Percentiles rank a stretch among this genome's conserved stretches.
Conservation (phyloP, 805 yeast genomes). For the Yamadazyma philogaea region DNA sequence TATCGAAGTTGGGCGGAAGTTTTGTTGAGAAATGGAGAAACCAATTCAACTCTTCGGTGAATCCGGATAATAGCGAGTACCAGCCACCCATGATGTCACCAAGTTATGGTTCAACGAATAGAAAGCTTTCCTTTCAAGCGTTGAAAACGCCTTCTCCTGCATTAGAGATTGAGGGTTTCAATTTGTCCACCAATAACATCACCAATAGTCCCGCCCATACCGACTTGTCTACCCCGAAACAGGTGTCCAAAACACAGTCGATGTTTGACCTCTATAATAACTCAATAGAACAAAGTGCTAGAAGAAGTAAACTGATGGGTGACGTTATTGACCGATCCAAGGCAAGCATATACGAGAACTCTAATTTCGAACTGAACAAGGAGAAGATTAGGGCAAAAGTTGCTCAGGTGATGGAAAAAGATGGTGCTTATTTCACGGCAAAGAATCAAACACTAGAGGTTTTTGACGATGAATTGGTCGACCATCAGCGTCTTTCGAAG, state of each 20-base stretch:
- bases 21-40: slow-evolving; percentile 46
- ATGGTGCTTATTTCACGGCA: background rate
- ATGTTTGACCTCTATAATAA: slow-evolving; percentile 27
- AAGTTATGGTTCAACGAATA: slow-evolving; percentile 2
- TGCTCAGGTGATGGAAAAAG: slow-evolving; percentile 21
- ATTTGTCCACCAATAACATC: slow-evolving; percentile 14
- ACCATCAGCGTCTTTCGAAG: slow-evolving; percentile 7
- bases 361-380: slow-evolving; percentile 16
- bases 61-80: slow-evolving; percentile 13
- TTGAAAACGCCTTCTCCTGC: slow-evolving; percentile 37
- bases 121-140: slow-evolving; percentile 26
- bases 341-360: slow-evolving; percentile 23
- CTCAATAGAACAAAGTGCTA: background rate
- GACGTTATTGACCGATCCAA: slow-evolving; percentile 20
- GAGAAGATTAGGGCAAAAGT: slow-evolving; percentile 24
- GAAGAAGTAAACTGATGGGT: slow-evolving; percentile 7
- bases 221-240: background rate
- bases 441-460: slow-evolving; percentile 10
- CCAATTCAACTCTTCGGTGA: slow-evolving; percentile 24
- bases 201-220: background rate
- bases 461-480: background rate
- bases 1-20: slow-evolving; percentile 40
- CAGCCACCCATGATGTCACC: slow-evolving; percentile 4
- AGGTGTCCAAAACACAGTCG: slow-evolving; percentile 33
- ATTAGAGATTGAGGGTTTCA: slow-evolving; percentile 30